Conservation (phyloP, 2,329 filamentous ascomycete genomes). For the Phaeosphaeriaceae sp. region DNA sequence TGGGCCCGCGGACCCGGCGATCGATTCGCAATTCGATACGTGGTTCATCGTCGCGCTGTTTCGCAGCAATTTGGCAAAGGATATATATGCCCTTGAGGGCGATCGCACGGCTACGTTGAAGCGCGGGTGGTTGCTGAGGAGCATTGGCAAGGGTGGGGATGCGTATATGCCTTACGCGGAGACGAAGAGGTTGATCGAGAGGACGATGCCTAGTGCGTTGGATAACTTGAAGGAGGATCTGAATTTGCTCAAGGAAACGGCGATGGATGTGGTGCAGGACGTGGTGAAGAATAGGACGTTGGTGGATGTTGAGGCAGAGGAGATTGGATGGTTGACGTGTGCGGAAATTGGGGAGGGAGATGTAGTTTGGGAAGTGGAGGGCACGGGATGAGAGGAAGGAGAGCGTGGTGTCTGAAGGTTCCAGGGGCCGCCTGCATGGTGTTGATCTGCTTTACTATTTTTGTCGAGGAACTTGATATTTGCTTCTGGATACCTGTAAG, state of each 20-base stretch:
- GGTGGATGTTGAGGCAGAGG: constrained; percentile 33
- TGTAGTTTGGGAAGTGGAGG: constrained; percentile 34
- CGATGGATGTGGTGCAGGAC: constrained; percentile 18
- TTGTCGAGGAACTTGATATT: not conserved
- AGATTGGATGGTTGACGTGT: constrained; percentile 47
- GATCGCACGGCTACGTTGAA: constrained; percentile 8
- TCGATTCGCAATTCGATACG: constrained; percentile 17
- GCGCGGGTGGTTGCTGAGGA: constrained; percentile 36
- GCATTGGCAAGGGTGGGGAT: constrained; percentile 34
- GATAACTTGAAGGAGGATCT: constrained; percentile 32
- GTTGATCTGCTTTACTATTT: not conserved
- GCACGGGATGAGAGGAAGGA: not conserved
- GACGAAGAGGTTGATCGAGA: constrained; percentile 21
- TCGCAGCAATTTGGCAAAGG: constrained; percentile 33
- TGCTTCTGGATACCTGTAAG: not conserved
- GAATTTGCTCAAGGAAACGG: constrained; percentile 33
- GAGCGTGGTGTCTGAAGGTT: too few species aligned
- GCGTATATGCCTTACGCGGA: constrained; percentile 36
- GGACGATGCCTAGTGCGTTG: constrained; percentile 19
- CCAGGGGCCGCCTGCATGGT: not conserved
- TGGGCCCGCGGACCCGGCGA: too few species aligned
- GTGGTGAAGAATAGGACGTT: constrained; percentile 32
- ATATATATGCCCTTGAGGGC: constrained; percentile 19
- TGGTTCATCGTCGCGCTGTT: constrained; percentile 43
- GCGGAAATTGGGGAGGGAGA: constrained; percentile 33